Percentiles rank a stretch among this genome's conserved stretches.
phyloP scores from a whole-genome alignment of 228 moss, liverwort and hornwort genomes.

The Sphagnum magellanicum region DNA sequence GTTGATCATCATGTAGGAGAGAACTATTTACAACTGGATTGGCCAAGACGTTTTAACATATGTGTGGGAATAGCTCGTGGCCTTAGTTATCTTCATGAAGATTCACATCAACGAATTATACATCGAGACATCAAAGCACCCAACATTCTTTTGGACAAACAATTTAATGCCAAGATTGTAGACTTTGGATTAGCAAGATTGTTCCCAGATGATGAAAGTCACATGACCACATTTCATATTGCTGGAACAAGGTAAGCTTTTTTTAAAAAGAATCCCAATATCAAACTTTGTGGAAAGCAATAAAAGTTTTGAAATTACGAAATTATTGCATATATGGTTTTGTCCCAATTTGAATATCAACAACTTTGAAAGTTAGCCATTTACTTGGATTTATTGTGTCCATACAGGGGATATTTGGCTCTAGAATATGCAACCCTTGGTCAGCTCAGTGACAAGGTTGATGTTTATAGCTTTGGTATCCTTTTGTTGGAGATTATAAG shows the following conservation, averaged over 20 bases:
- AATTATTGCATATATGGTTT: too few species aligned
- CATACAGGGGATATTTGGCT: slow-evolving; percentile 23
- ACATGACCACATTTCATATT: slow-evolving; percentile 1
- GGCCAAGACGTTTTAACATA: background rate
- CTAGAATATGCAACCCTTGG: slow-evolving; percentile 20
- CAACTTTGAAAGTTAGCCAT: too few species aligned
- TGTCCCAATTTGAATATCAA: too few species aligned
- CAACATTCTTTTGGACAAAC: slow-evolving; percentile 3
- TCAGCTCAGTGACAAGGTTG: slow-evolving; percentile 22
- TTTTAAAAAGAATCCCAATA: too few species aligned
- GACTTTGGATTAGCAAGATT: slow-evolving; percentile 1
- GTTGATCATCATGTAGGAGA: background rate
- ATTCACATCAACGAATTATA: slow-evolving; percentile 1
- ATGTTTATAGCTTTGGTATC: slow-evolving; percentile 26
- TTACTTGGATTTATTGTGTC: background rate
- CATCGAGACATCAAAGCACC: slow-evolving; percentile 8
- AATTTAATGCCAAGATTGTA: slow-evolving; percentile 2
- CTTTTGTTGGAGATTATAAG: slow-evolving; percentile 22
- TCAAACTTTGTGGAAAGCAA: too few species aligned
- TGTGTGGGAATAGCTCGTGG: slow-evolving; percentile 1
- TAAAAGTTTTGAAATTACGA: too few species aligned
- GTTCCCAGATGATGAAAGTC: background rate
- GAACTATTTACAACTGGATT: background rate
- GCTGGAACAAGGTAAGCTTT: slow-evolving; percentile 16
- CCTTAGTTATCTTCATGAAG: slow-evolving; percentile 1